Conservation (phyloP, 1,284 basidiomycete species). For the Tetrapyrgos nigripes region DNA sequence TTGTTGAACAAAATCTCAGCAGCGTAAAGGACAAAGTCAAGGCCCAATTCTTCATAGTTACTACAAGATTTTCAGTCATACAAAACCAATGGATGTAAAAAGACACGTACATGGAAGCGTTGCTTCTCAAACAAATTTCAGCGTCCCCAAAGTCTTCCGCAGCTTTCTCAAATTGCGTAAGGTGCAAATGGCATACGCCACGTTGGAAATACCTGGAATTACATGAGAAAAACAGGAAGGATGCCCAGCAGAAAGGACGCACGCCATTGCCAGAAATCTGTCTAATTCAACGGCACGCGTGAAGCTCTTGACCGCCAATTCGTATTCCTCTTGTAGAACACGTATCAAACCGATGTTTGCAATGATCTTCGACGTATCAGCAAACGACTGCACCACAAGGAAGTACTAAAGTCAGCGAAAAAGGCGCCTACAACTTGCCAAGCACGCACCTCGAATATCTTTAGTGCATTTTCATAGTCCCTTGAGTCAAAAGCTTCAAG, state of each 20-base stretch:
- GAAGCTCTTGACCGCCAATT: conserved; percentile 59
- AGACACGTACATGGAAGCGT: conserved; percentile 53
- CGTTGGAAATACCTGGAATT: conserved; percentile 56
- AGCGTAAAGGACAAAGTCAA: conserved; percentile 64
- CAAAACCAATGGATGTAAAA: conserved; percentile 13
- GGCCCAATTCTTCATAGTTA: conserved; percentile 64
- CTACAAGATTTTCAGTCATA: conserved; percentile 26
- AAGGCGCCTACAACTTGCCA: neutral
- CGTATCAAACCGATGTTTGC: conserved; percentile 71
- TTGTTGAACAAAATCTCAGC: conserved; percentile 70
- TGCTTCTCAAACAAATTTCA: conserved; percentile 58
- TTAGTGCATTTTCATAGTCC: conserved; percentile 57
- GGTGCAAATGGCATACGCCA: conserved; percentile 63
- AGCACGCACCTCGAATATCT: conserved; percentile 54
- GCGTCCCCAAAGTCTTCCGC: conserved; percentile 63
- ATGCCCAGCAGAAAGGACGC: conserved; percentile 29
- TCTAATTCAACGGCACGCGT: conserved; percentile 59
- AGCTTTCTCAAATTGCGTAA: conserved; percentile 59
- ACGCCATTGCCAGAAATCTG: conserved; percentile 65
- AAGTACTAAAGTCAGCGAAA: neutral
- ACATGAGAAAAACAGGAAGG: neutral
- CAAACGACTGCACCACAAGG: conserved; percentile 43
- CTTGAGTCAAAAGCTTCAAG: conserved; percentile 62
- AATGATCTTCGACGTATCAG: conserved; percentile 64
- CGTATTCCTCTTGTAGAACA: conserved; percentile 63